phyloP scores from a whole-genome alignment of 805 yeast species.

The Metschnikowia gelsemii region DNA sequence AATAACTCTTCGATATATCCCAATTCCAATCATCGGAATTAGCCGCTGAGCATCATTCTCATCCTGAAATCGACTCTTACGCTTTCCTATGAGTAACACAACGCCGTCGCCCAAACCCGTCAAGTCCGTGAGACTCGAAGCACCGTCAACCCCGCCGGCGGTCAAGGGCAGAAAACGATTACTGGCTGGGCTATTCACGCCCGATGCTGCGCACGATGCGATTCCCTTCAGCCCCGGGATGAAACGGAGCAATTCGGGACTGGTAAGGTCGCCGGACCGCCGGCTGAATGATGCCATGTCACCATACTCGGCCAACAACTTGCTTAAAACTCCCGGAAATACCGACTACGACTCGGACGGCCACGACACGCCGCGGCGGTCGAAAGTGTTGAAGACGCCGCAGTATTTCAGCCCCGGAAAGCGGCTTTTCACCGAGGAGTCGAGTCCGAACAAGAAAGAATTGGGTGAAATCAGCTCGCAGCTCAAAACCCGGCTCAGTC shows the following conservation, averaged over 20 bases:
- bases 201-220: slow-evolving; percentile 31
- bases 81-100: too few species aligned
- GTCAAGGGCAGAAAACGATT: slow-evolving; percentile 23
- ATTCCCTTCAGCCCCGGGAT: slow-evolving; percentile 42
- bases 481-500: slow-evolving; percentile 36
- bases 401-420: slow-evolving; percentile 42
- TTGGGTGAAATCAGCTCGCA: slow-evolving; percentile 40
- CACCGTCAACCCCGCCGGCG: slow-evolving; percentile 34
- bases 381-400: slow-evolving; percentile 39
- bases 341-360: slow-evolving; percentile 34
- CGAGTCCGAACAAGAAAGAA: slow-evolving; percentile 29
- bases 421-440: slow-evolving; percentile 35
- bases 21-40: too few species aligned
- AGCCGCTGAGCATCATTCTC: too few species aligned
- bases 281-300: slow-evolving; percentile 27
- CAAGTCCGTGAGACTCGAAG: slow-evolving; percentile 21
- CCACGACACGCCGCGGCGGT: slow-evolving; percentile 20
- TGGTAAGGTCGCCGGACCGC: slow-evolving; percentile 36
- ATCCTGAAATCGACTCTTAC: too few species aligned
- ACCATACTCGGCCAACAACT: slow-evolving; percentile 27
- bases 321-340: slow-evolving; percentile 36
- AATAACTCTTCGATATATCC: too few species aligned
- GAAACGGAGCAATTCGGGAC: slow-evolving; percentile 34
- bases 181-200: slow-evolving; percentile 36
- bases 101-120: slow-evolving; percentile 34